A percentile compares a stretch with the other conserved stretches of the same genome.
phyloP scores from a whole-genome alignment of 768 basidiomycete genomes.

The Auriculariales sp. region DNA sequence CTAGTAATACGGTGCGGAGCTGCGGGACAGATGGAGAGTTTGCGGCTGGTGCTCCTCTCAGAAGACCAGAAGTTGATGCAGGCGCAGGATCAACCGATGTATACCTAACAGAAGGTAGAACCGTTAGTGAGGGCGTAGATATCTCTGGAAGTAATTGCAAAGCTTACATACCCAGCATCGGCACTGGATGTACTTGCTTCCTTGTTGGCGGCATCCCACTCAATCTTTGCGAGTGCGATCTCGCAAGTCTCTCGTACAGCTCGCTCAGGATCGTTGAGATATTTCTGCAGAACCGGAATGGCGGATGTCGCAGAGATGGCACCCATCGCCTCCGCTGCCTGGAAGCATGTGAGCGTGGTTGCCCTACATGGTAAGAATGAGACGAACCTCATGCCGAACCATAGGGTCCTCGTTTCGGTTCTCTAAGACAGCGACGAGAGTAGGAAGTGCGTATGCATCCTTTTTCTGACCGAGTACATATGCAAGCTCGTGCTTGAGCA shows the following conservation, averaged over 20 bases:
- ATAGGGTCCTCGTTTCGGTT: constrained; percentile 71
- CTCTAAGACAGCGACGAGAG: constrained; percentile 61
- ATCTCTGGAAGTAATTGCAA: too few relatives aligned
- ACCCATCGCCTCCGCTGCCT: constrained; percentile 99
- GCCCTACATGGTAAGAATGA: not conserved
- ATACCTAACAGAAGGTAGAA: constrained; percentile 20
- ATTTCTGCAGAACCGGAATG: constrained; percentile 54
- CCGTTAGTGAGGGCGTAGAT: not conserved
- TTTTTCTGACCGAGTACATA: constrained; percentile 94
- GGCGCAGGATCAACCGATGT: constrained; percentile 87
- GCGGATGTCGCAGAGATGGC: constrained; percentile 66
- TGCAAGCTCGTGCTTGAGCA: constrained; percentile 93
- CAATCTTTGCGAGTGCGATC: constrained; percentile 89
- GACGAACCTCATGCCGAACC: constrained; percentile 87
- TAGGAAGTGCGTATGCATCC: constrained; percentile 53
- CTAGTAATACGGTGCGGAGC: constrained; percentile 49
- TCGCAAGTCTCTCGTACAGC: constrained; percentile 92
- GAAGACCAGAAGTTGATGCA: constrained; percentile 41
- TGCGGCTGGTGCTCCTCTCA: constrained; percentile 39
- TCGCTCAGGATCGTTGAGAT: constrained; percentile 52
- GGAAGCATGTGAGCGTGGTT: constrained; percentile 7
- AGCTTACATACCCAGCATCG: too few relatives aligned
- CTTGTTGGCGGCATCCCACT: constrained; percentile 78
- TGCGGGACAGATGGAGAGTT: constrained; percentile 32
- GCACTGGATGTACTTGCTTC: not conserved